A percentile compares a stretch with the other conserved stretches of the same genome.
phyloP scores from a whole-genome alignment of 75 land plant genomes.

The Cupressus sempervirens region DNA sequence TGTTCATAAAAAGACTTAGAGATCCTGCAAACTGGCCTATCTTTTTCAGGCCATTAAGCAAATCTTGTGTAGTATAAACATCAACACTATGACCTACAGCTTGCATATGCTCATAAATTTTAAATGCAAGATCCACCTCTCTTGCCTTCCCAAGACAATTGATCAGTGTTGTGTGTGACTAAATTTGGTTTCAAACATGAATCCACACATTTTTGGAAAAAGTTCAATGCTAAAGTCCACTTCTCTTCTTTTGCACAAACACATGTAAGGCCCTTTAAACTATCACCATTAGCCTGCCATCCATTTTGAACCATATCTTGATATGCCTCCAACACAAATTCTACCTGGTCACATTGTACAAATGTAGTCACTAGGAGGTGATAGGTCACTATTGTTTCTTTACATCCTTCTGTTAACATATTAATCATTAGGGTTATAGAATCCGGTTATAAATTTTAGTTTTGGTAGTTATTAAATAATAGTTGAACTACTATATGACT shows the following conservation, averaged over 20 bases:
- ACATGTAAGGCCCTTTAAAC: conserved; percentile 53
- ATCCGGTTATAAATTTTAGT: too few relatives aligned
- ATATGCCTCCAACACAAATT: conserved; percentile 58
- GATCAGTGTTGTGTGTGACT: conserved; percentile 56
- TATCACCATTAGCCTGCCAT: conserved; percentile 37
- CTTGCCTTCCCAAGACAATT: conserved; percentile 60
- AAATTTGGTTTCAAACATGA: conserved; percentile 37
- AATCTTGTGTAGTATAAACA: conserved; percentile 50
- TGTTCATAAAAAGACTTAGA: conserved; percentile 43
- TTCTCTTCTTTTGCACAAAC: conserved; percentile 58
- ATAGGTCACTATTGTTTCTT: conserved; percentile 54
- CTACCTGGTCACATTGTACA: conserved; percentile 59
- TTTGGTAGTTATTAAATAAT: too few relatives aligned
- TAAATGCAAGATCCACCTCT: conserved; percentile 39
- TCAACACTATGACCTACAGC: conserved; percentile 38
- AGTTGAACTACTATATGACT: too few relatives aligned
- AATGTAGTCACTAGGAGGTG: conserved; percentile 51
- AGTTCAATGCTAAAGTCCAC: conserved; percentile 43
- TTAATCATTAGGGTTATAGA: too few relatives aligned
- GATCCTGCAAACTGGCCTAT: conserved; percentile 36
- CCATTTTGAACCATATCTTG: conserved; percentile 40
- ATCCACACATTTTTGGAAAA: conserved; percentile 44
- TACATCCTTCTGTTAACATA: too few relatives aligned
- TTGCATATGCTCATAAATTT: conserved; percentile 33
- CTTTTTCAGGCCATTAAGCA: conserved; percentile 49